These are phyloP conservation scores for Solanum megistacrolobum DNA, from an alignment of 257 asterid species.

Conservation along the genomic window DNA sequence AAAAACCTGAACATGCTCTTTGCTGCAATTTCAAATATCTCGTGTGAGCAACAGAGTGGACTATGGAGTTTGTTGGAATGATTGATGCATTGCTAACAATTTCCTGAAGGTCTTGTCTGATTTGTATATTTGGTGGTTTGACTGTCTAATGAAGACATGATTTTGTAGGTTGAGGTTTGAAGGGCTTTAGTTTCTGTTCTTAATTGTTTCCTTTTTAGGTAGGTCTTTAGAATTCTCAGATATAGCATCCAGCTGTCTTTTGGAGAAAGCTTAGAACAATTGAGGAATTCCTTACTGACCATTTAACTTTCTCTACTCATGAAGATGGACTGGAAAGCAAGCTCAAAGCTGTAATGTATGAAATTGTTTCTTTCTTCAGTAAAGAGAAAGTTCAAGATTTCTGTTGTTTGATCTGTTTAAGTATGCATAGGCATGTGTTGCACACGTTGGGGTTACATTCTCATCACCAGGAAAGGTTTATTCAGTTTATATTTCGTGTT, in stretches of 20 bases:
- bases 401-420: not conserved
- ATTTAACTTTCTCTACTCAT: not conserved
- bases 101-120: not conserved
- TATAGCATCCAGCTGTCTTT: not conserved
- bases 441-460: not conserved
- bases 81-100: not conserved
- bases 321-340: not conserved
- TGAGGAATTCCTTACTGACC: not conserved
- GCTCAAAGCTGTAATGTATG: not conserved
- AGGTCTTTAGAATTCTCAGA: not conserved
- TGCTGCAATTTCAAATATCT: not conserved
- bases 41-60: not conserved
- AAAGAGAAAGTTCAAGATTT: not conserved
- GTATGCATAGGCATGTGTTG: not conserved
- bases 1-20: slow-evolving; percentile 5
- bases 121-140: not conserved
- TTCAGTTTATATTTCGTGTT: not conserved
- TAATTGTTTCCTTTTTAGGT: not conserved
- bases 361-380: not conserved
- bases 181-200: not conserved
- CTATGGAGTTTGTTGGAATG: not conserved
- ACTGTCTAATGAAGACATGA: not conserved
- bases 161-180: not conserved
- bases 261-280: not conserved
- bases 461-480: not conserved